Evolutionary conservation across 257 asterid species (phyloP).

Genomic region (Petunia axillaris): DNA sequence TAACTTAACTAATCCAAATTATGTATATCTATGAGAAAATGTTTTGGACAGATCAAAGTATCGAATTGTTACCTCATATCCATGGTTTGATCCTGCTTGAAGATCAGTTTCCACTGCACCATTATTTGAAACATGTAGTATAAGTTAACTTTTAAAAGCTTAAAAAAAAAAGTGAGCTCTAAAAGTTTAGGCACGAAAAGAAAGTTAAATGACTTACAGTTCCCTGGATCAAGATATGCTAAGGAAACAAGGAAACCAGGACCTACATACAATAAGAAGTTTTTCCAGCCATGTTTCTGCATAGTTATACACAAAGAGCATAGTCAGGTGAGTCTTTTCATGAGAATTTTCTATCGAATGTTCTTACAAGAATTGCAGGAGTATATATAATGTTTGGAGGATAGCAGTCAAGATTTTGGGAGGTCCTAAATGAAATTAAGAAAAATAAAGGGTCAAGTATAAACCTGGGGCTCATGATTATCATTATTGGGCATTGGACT

Average conservation of each 20-base stretch:
- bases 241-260: conserved; percentile 93
- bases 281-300: conserved; percentile 85
- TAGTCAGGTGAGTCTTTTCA: background rate
- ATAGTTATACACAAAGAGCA: background rate
- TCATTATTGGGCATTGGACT: conserved; percentile 45
- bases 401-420: background rate
- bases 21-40: background rate
- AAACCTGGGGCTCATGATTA: conserved; percentile 32
- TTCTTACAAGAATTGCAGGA: too few relatives aligned
- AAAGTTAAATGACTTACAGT: conserved; percentile 46
- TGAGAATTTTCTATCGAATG: background rate
- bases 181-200: background rate
- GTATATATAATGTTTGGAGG: too few relatives aligned
- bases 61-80: conserved; percentile 60
- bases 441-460: background rate
- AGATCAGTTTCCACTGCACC: conserved; percentile 88
- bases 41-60: background rate
- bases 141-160: background rate
- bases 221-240: conserved; percentile 97
- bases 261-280: conserved; percentile 68
- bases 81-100: conserved; percentile 90
- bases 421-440: background rate
- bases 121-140: conserved; percentile 13
- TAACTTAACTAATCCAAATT: background rate
- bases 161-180: background rate